A percentile compares a stretch with the other conserved stretches of the same genome.
Conservation (phyloP, 208 protist genomes). For the Leishmania martiniquensis region DNA sequence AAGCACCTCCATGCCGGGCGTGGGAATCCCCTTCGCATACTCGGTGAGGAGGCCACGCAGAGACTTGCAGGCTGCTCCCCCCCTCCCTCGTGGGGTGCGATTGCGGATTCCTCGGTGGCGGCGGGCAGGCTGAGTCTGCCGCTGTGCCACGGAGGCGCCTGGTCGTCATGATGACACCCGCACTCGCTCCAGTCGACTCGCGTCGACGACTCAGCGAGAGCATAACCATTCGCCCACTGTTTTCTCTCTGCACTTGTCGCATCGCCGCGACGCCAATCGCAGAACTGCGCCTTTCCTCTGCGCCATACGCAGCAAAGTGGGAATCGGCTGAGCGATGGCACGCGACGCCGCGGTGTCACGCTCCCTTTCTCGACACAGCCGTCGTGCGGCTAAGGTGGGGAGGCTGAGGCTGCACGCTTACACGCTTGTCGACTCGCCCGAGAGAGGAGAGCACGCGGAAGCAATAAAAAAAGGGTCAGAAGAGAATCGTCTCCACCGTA, state of each 20-base stretch:
- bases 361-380: too few relatives aligned
- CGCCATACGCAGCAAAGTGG: not conserved
- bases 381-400: too few relatives aligned
- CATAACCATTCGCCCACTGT: not conserved
- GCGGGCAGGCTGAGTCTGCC: not conserved
- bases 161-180: not conserved
- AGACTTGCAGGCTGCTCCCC: not conserved
- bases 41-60: not conserved
- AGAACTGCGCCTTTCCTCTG: not conserved
- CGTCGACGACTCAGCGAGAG: not conserved
- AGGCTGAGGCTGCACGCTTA: too few relatives aligned
- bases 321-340: not conserved
- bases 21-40: not conserved
- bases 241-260: not conserved
- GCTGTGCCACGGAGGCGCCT: not conserved
- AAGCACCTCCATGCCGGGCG: not conserved
- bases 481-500: too few relatives aligned
- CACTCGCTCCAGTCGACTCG: not conserved
- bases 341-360: too few relatives aligned
- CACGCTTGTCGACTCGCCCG: too few relatives aligned
- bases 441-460: too few relatives aligned
- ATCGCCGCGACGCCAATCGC: not conserved
- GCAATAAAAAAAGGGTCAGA: too few relatives aligned
- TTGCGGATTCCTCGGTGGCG: not conserved
- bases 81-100: not conserved